These are phyloP conservation scores for Escallonia herrerae DNA, from an alignment of 129 eudicot species.

Conservation along the genomic window DNA sequence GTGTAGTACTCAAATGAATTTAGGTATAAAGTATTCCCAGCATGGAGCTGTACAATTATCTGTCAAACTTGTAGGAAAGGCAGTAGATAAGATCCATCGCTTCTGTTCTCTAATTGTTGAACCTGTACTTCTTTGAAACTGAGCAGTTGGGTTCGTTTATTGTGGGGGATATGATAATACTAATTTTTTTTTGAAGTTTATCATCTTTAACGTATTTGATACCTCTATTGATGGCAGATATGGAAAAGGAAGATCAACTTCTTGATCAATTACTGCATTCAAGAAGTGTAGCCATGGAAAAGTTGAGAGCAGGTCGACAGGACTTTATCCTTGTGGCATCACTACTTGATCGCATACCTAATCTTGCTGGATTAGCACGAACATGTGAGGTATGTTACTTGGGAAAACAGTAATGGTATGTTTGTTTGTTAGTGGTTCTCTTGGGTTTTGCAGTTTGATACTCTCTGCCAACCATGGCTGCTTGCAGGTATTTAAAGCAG, in stretches of 20 bases:
- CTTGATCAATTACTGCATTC: conserved; percentile 59
- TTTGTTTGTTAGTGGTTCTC: background rate
- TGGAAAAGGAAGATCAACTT: conserved; percentile 81
- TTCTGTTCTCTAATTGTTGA: no score
- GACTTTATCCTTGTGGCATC: conserved; percentile 80
- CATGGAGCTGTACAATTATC: no score
- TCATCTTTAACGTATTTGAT: background rate
- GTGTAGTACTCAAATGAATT: no score
- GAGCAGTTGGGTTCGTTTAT: no score
- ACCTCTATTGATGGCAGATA: conserved; percentile 32
- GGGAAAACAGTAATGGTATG: background rate
- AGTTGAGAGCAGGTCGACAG: conserved; percentile 61
- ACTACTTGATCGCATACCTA: conserved; percentile 90
- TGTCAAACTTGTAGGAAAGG: no score
- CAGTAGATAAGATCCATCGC: no score
- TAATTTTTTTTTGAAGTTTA: no score
- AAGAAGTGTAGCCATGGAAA: conserved; percentile 47
- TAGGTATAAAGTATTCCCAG: no score
- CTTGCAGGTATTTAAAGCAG: conserved; percentile 83
- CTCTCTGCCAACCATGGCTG: background rate
- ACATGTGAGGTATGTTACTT: conserved; percentile 65
- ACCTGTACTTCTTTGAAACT: no score
- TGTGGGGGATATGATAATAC: no score
- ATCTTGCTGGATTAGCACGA: conserved; percentile 96
- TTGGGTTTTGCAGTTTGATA: background rate